Percentiles rank a stretch among this genome's conserved stretches.
Evolutionary conservation across 2,329 filamentous ascomycete species (phyloP).

Genomic region (Torrubiella hemipterigena): DNA sequence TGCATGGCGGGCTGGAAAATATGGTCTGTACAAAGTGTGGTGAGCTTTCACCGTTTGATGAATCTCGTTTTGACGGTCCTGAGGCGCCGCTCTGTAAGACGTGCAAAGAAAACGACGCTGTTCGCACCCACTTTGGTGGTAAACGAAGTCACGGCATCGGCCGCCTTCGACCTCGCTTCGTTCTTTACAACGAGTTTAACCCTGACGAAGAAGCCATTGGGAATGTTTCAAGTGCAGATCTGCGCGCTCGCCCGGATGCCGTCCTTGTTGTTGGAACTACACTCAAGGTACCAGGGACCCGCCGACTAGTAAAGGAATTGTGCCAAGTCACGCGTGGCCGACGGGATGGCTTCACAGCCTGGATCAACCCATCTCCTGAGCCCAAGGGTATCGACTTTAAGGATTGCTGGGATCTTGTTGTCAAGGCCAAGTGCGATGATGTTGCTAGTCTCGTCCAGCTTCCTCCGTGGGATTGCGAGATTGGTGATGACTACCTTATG

Average conservation of each 20-base stretch:
- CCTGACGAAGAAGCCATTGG: slow-evolving; percentile 95
- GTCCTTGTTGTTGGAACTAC: slow-evolving; percentile 93
- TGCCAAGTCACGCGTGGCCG: slow-evolving; percentile 75
- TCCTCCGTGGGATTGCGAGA: slow-evolving; percentile 43
- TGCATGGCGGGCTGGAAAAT: slow-evolving; percentile 86
- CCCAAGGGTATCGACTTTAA: slow-evolving; percentile 77
- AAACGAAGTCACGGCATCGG: slow-evolving; percentile 92
- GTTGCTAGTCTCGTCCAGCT: slow-evolving; percentile 63
- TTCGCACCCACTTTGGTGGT: slow-evolving; percentile 63
- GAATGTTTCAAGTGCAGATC: slow-evolving; percentile 74
- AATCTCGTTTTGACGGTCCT: slow-evolving; percentile 70
- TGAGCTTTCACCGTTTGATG: slow-evolving; percentile 62
- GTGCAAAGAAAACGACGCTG: slow-evolving; percentile 63
- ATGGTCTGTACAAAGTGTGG: slow-evolving; percentile 96
- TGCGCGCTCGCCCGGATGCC: slow-evolving; percentile 77
- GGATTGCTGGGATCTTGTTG: slow-evolving; percentile 85
- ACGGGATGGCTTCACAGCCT: slow-evolving; percentile 76
- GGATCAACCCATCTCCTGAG: slow-evolving; percentile 85
- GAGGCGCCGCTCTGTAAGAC: slow-evolving; percentile 67
- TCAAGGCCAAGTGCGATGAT: slow-evolving; percentile 77
- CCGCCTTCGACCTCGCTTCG: slow-evolving; percentile 79
- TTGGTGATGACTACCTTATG: slow-evolving; percentile 36
- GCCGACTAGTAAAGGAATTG: slow-evolving; percentile 81
- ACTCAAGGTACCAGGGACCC: slow-evolving; percentile 86
- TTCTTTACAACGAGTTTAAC: slow-evolving; percentile 94